A percentile compares a stretch with the other conserved stretches of the same genome.
Evolutionary conservation across 78 protist genomes (phyloP).

Genomic region (Abeoforma whisleri): DNA sequence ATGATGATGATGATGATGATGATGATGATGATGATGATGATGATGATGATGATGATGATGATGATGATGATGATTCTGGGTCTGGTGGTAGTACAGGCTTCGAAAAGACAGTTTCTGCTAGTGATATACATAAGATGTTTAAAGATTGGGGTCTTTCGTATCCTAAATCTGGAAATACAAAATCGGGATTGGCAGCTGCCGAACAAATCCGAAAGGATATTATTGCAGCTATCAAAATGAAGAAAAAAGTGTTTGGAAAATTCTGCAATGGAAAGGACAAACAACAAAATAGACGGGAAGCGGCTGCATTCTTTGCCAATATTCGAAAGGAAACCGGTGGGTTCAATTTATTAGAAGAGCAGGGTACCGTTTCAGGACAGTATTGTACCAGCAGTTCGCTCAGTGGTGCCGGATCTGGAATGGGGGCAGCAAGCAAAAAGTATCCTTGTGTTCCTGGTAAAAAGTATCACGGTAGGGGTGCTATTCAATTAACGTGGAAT

Average conservation of each 20-base stretch:
- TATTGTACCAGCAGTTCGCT: background rate
- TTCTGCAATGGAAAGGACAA: background rate
- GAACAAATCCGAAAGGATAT: background rate
- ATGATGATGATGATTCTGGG: too few species aligned
- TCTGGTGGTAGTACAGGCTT: background rate
- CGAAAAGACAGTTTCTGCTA: background rate
- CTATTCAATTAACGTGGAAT: constrained; percentile 11
- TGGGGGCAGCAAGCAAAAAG: background rate
- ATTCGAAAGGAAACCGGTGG: constrained; percentile 5
- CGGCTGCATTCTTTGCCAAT: constrained; percentile 3
- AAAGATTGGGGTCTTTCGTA: background rate
- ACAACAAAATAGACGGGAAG: background rate
- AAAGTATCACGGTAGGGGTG: background rate
- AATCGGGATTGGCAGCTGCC: constrained; percentile 14
- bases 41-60: too few species aligned
- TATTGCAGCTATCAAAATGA: background rate
- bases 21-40: too few species aligned
- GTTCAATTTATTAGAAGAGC: background rate
- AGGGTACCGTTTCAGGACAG: background rate
- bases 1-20: too few species aligned
- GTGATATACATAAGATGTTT: background rate
- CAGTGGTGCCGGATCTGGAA: background rate
- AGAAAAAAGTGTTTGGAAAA: background rate
- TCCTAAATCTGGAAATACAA: background rate
- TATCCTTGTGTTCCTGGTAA: background rate